A percentile compares a stretch with the other conserved stretches of the same genome.
phyloP scores from a whole-genome alignment of 2,329 filamentous ascomycete species.

The Colletotrichum sp. region DNA sequence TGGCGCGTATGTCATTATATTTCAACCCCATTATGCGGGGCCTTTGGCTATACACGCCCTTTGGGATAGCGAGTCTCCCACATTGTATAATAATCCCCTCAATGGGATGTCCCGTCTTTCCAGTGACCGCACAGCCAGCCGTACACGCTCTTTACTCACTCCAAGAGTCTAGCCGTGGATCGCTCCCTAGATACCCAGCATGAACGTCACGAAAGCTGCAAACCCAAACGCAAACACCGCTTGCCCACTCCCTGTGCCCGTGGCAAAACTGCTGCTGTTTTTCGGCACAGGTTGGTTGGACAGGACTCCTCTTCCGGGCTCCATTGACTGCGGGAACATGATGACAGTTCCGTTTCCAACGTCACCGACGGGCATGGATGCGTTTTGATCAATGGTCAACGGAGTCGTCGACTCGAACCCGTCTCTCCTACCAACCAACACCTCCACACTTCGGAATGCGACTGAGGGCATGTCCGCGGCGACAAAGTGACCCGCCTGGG shows the following conservation, averaged over 20 bases:
- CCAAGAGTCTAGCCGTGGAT: neutral
- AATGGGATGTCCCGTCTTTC: neutral
- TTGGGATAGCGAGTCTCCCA: neutral
- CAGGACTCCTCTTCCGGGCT: neutral
- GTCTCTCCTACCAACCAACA: slow-evolving; percentile 72
- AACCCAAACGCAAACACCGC: neutral
- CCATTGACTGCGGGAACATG: slow-evolving; percentile 13
- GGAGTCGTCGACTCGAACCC: slow-evolving; percentile 48
- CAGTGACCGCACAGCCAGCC: neutral
- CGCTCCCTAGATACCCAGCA: neutral
- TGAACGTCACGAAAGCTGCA: neutral
- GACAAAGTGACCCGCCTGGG: slow-evolving; percentile 69
- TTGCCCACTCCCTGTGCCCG: neutral
- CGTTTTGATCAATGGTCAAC: slow-evolving; percentile 33
- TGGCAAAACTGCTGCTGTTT: neutral
- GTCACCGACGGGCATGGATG: neutral
- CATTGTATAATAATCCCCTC: neutral
- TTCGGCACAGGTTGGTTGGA: neutral
- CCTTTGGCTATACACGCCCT: neutral
- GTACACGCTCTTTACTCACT: neutral
- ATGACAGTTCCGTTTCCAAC: slow-evolving; percentile 1
- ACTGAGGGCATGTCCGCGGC: slow-evolving; percentile 72
- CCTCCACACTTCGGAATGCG: slow-evolving; percentile 75
- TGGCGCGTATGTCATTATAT: neutral
- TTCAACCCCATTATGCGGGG: neutral